These are phyloP conservation scores for Dimocarpus longan DNA, from an alignment of 345 rosid genomes.

Conservation along the genomic window DNA sequence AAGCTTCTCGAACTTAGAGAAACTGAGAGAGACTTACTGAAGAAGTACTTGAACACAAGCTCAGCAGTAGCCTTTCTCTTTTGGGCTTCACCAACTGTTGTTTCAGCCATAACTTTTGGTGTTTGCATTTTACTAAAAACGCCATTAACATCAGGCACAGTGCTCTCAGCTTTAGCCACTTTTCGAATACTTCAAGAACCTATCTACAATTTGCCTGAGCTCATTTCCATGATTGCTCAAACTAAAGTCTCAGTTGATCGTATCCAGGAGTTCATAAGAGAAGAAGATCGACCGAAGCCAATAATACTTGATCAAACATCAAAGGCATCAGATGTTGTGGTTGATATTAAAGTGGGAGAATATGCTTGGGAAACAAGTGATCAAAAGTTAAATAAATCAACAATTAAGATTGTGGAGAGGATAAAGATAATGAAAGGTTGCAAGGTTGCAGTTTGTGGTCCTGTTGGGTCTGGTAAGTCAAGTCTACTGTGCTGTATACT, in stretches of 20 bases:
- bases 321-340: constrained; percentile 26
- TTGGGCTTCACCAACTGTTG: constrained; percentile 63
- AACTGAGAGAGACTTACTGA: constrained; percentile 48
- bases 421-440: constrained; percentile 45
- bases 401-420: constrained; percentile 38
- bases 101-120: constrained; percentile 59
- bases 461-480: constrained; percentile 79
- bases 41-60: constrained; percentile 53
- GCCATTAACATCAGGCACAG: constrained; percentile 51
- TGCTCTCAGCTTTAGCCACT: constrained; percentile 64
- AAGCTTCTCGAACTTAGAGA: constrained; percentile 58
- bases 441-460: constrained; percentile 71
- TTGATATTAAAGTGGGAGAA: constrained; percentile 46
- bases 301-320: constrained; percentile 9
- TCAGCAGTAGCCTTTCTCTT: constrained; percentile 62
- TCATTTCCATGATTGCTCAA: constrained; percentile 57
- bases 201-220: constrained; percentile 62
- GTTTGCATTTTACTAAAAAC: constrained; percentile 45
- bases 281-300: constrained; percentile 46
- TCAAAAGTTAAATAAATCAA: constrained; percentile 26
- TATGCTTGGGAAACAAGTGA: constrained; percentile 48
- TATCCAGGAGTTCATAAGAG: constrained; percentile 42
- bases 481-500: constrained; percentile 66
- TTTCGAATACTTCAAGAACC: constrained; percentile 68
- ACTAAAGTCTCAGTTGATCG: constrained; percentile 58